Evolutionary conservation across 2,329 filamentous ascomycete species (phyloP), one percentile per base, ranked within the genome.

Genomic region (Alternaria arborescens): DNA sequence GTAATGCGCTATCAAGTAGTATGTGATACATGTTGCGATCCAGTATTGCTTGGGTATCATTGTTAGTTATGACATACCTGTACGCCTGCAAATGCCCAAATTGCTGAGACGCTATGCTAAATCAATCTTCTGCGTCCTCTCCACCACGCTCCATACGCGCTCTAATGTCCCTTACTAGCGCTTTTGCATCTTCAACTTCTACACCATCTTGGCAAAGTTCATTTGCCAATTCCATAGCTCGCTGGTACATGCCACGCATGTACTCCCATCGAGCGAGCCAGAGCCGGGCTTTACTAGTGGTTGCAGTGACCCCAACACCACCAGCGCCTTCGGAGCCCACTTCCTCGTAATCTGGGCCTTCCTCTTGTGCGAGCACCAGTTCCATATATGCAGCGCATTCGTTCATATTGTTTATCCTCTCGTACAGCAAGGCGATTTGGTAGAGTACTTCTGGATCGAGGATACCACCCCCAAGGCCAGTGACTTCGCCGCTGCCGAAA

Each of bases 141-240:
- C 65, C 68, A 16, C 72, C 71, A 28, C 73, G 68, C 51, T 92
- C 91, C 78, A 93, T 85, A 67, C 91, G 86, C 5, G 91, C 91
- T 68, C 94, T 86, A 12, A 97, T 89, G 78, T 98, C 94, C 62
- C 93, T 86, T 63, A 97, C 91, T 69, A 98, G 82, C 4, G 93
- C 93, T 81, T 98, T 98, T 28, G 95, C 95, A 79, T 99, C 95
- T 77, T 99, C 95, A 2, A 98, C 93, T 79, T 98, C 95, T 26
- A 96, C 89, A 0, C 95, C 95, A 78, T 99, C 95, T 79, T 97
- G 93, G 76, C 94, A 97, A 46, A 99, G 82, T 79, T 99, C 95
- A 62, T 90, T 93, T 0, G 93, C 94, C 42, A 98, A 82, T 64
- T 92, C 88, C 79, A 91, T 91, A 4, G 93, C 92, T 20, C 91